Evolutionary conservation across 176 grass and related monocot species (phyloP).

Genomic region (Pontederia crassipes): DNA sequence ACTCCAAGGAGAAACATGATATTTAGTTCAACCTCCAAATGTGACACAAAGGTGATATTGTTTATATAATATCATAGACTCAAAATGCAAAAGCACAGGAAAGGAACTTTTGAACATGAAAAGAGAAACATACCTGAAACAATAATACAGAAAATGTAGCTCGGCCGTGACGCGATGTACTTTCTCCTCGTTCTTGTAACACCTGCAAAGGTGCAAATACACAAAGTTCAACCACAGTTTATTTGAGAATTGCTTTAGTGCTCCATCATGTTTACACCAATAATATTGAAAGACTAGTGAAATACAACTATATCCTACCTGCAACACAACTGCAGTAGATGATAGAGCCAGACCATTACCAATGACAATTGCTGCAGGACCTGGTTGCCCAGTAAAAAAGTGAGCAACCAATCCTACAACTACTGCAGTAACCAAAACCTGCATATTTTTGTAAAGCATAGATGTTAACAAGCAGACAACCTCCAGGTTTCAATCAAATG

Average conservation of each 20-base stretch:
- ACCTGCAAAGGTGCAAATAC: constrained; percentile 37
- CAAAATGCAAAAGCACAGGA: neutral
- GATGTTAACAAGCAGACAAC: constrained; percentile 13
- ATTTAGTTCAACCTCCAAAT: neutral
- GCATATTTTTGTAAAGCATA: constrained; percentile 1
- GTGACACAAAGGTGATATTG: neutral
- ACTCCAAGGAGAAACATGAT: neutral
- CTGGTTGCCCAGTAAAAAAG: constrained; percentile 45
- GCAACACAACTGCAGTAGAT: constrained; percentile 94
- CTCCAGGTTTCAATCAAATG: constrained; percentile 16
- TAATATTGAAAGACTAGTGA: too few relatives aligned
- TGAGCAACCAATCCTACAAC: constrained; percentile 76
- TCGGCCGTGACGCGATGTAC: constrained; percentile 90
- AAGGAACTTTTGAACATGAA: constrained; percentile 2
- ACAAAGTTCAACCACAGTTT: neutral
- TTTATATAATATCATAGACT: neutral
- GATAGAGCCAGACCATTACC: constrained; percentile 92
- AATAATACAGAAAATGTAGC: constrained; percentile 96
- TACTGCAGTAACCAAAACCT: constrained; percentile 80
- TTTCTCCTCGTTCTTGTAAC: constrained; percentile 96
- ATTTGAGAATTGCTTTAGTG: too few relatives aligned
- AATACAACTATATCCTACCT: constrained; percentile 35
- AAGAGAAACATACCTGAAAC: constrained; percentile 63
- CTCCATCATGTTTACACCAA: too few relatives aligned
- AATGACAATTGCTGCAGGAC: constrained; percentile 86